phyloP scores from a whole-genome alignment of 345 rosid genomes.

The Rhodamnia rubescens region DNA sequence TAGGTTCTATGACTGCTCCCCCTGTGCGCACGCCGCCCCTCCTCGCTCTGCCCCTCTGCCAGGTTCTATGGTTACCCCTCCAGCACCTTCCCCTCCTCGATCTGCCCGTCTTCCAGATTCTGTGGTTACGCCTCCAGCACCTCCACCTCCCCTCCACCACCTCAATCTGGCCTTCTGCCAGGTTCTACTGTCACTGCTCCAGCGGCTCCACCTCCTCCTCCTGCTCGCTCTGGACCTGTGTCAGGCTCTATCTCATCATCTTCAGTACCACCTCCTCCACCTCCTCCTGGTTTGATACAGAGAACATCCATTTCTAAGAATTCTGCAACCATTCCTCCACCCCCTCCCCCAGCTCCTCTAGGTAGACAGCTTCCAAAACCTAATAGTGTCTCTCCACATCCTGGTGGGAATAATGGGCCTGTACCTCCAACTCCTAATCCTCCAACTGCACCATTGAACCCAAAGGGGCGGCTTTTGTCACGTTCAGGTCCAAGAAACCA shows the following conservation, averaged over 20 bases:
- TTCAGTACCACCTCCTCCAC: constrained; percentile 11
- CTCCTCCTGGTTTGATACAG: constrained; percentile 20
- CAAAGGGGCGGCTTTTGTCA: constrained; percentile 54
- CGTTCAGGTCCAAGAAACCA: constrained; percentile 29
- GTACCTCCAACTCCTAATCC: constrained; percentile 45
- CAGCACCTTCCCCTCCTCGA: background rate
- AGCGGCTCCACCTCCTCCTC: constrained; percentile 51
- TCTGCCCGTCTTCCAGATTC: background rate
- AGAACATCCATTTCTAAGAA: constrained; percentile 11
- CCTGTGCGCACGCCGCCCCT: constrained; percentile 9
- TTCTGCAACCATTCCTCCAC: background rate
- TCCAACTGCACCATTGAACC: constrained; percentile 38
- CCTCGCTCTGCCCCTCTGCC: constrained; percentile 2
- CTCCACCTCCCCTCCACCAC: constrained; percentile 60
- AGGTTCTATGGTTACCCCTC: background rate
- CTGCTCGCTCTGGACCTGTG: constrained; percentile 24
- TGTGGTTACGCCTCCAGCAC: constrained; percentile 27
- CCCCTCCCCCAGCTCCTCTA: constrained; percentile 19
- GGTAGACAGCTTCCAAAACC: constrained; percentile 9
- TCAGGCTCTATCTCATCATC: background rate
- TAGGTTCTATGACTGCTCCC: background rate
- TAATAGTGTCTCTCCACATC: constrained; percentile 3
- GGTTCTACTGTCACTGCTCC: constrained; percentile 30
- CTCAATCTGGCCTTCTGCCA: background rate
- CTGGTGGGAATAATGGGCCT: constrained; percentile 27